Evolutionary conservation across 73 alveolate species (phyloP), one percentile per base, ranked within the genome.

Genomic region (Paraurostyla sp.): DNA sequence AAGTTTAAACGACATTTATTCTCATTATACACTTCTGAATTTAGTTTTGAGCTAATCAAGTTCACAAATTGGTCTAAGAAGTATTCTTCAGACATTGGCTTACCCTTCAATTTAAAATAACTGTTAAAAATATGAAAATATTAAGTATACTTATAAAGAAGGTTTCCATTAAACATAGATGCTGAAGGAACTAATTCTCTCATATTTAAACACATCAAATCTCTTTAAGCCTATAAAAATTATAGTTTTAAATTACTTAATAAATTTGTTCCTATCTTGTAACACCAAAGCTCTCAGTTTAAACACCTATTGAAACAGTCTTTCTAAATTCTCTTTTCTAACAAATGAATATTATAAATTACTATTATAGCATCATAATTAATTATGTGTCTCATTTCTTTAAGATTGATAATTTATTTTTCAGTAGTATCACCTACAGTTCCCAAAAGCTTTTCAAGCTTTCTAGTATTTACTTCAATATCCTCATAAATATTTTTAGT

Each of bases 321-420:
- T 73, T 73, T 73, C 71, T 73, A 46, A 73, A 73, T 25, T 43
- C 71, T 73, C 71, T 73, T 48, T 73, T 45, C 86, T 73, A 73
- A 46, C 20, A 22, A 48, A 45, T 15, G 30, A 3, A 73, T 13
- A 32, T 13, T 45, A 23, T 41, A 36, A 18, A 7, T 22, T 40
- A 73, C 86, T n/a, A 73, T 73, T 3, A 73, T 73, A 22, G 32
- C 42, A 45, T 73, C 86, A 73, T 73, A 73, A 45, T 73, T 73
- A 45, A 73, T 73, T 29, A 73, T 73, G 46, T 73, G 41, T 30
- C 86, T 73, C 71, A 73, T 48, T 48, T 73, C 86, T 43, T 27
- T 73, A 7, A 73, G 30, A 48, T 73, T 73, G 27, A 73, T 3
- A 9, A 73, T 73, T 25, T 73, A 29, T 35, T 73, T 73, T 33